Base-by-base conservation (phyloP, 208 protist genomes). In the Wallacemonas sp. region DNA sequence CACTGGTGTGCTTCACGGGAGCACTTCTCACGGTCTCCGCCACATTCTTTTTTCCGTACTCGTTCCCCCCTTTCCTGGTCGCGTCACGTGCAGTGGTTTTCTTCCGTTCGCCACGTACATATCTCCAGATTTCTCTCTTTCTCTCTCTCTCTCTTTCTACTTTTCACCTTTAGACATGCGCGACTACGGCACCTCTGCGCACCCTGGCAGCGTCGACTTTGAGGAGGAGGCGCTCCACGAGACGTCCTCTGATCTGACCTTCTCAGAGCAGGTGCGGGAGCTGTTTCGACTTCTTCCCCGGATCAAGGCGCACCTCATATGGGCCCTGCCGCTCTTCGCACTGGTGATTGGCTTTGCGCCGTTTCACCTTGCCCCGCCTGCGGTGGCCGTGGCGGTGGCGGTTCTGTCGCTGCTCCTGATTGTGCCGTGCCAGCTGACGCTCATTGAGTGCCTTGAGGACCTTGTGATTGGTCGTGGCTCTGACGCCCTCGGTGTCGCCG, bases 361-460 rank as follows among this genome's bases (percentile, higher is more conserved):
- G 0, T 11, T 70, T 11, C 5, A 12, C 17, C 14, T 33, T 1
- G 48, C 46, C 30, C 32, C 47, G n/a, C 26, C 48, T 5, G 14
- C 39, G 5, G 38, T 41, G 14, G 9, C 21, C 6, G 61, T 60
- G 17, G 24, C 43, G 24, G 34, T 57, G 4, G 29, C 34, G 16
- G 24, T 71, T 3, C 83, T 80, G 43, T 62, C 74, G 3, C 66
- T 90, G 0, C 33, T 76, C 21, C 52, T 61, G 4, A 54, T 80
- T 14, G 21, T 81, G 26, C 85, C 81, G 16, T 62, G 65, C 17
- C 67, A 49, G 29, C 70, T 56, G 16, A 56, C 78, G 1, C 26
- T 79, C 1, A 70, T 75, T 3, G 81, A 90, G 55, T 74, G 78
- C 32, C 60, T 81, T n/a, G 84, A 92, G 27, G 88, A 94, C 52